phyloP scores from a whole-genome alignment of 257 asterid genomes.

The Pogostemon cablin region DNA sequence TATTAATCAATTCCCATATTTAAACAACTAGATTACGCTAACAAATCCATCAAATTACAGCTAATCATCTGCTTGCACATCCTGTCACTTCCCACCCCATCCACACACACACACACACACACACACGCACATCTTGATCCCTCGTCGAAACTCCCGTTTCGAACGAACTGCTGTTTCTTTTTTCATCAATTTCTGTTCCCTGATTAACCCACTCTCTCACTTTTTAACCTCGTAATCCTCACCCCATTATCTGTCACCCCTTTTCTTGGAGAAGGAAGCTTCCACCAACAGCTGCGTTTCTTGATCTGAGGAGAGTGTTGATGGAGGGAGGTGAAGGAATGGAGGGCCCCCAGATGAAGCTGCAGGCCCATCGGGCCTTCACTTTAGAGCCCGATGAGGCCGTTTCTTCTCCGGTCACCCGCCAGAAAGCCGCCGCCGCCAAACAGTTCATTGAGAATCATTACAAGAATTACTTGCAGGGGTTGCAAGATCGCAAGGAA shows the following conservation, averaged over 20 bases:
- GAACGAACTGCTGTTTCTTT: conserved; percentile 17
- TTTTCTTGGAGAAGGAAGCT: conserved; percentile 28
- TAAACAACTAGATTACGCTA: conserved; percentile 10
- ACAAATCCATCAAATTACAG: conserved; percentile 39
- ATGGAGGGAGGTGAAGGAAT: conserved; percentile 70
- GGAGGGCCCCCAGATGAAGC: conserved; percentile 49
- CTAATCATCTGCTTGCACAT: conserved; percentile 36
- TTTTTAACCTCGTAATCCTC: conserved; percentile 36
- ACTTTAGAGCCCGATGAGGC: conserved; percentile 73
- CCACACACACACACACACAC: conserved; percentile 2
- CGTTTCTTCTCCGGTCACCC: conserved; percentile 88
- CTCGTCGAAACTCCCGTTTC: conserved; percentile 34
- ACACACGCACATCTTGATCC: conserved; percentile 19
- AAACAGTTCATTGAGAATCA: conserved; percentile 94
- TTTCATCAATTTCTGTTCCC: conserved; percentile 29
- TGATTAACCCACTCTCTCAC: conserved; percentile 25
- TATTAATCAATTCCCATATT: neutral
- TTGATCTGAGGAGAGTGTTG: conserved; percentile 39
- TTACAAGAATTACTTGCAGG: conserved; percentile 87
- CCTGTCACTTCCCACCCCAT: conserved; percentile 37
- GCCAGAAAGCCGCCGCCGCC: conserved; percentile 96
- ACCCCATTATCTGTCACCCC: conserved; percentile 30
- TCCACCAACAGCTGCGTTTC: conserved; percentile 9
- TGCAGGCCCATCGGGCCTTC: conserved; percentile 45
- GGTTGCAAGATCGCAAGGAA: conserved; percentile 92